phyloP scores from a whole-genome alignment of 2,329 filamentous ascomycete genomes.

The Emmonsiellopsis sp. region DNA sequence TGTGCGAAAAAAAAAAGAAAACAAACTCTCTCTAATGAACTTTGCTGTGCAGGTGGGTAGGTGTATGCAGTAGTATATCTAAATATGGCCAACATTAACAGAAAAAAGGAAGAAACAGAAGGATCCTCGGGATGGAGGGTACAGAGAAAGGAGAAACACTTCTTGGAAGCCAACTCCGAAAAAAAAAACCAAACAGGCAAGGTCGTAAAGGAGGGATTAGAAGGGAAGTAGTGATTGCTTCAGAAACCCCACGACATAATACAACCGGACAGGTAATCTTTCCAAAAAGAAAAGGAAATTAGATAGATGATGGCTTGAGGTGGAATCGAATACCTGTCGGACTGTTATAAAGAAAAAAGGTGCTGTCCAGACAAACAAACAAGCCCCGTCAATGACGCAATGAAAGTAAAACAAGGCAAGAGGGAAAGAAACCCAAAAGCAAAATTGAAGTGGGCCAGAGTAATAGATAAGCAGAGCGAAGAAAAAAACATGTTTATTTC shows the following conservation, averaged over 20 bases:
- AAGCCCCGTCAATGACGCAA: too few relatives aligned
- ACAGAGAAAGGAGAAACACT: background rate
- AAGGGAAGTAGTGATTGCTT: background rate
- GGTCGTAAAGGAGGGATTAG: background rate
- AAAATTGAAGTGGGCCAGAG: constrained; percentile 9
- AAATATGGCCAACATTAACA: constrained; percentile 16
- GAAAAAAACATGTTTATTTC: constrained; percentile 16
- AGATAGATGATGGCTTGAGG: background rate
- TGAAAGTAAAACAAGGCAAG: too few relatives aligned
- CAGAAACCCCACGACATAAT: background rate
- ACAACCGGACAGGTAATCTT: background rate
- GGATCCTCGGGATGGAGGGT: too few relatives aligned
- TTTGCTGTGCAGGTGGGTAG: constrained; percentile 3
- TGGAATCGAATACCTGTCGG: background rate
- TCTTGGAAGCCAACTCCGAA: background rate
- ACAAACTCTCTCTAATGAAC: background rate
- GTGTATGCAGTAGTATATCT: constrained; percentile 22
- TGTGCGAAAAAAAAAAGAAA: constrained; percentile 1
- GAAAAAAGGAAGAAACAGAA: background rate
- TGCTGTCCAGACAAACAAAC: too few relatives aligned
- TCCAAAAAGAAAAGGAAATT: background rate
- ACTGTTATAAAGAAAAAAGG: background rate
- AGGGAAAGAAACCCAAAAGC: constrained; percentile 1
- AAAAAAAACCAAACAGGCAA: background rate
- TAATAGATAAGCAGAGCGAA: constrained; percentile 17